Conservation (phyloP, 2,329 filamentous ascomycete species). For the Xenoacremonium recifei region DNA sequence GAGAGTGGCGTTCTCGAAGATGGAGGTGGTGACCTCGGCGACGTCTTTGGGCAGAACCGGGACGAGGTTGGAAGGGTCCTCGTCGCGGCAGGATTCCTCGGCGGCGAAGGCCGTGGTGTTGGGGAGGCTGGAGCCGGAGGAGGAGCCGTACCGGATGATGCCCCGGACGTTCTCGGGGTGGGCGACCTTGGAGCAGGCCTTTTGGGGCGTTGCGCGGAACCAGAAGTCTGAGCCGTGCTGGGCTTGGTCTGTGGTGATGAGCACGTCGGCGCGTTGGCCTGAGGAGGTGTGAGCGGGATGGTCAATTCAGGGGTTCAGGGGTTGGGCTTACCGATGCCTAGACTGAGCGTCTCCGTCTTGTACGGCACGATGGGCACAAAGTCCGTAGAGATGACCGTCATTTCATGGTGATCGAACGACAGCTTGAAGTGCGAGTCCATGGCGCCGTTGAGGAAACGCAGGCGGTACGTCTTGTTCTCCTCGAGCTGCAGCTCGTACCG, state of each 20-base stretch:
- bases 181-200: slow-evolving; percentile 38
- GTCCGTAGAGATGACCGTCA: slow-evolving; percentile 58
- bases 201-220: slow-evolving; percentile 45
- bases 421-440: slow-evolving; percentile 46
- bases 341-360: slow-evolving; percentile 45
- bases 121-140: slow-evolving; percentile 6
- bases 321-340: slow-evolving; percentile 40
- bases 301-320: not conserved
- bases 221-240: slow-evolving; percentile 41
- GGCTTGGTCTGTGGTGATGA: slow-evolving; percentile 39
- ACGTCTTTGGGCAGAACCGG: slow-evolving; percentile 35
- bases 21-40: slow-evolving; percentile 22
- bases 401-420: slow-evolving; percentile 53
- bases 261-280: slow-evolving; percentile 47
- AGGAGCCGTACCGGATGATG: slow-evolving; percentile 43
- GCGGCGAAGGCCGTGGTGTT: slow-evolving; percentile 10
- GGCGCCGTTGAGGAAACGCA: slow-evolving; percentile 50
- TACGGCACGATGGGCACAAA: slow-evolving; percentile 59
- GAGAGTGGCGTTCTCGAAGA: slow-evolving; percentile 24
- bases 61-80: slow-evolving; percentile 29
- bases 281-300: slow-evolving; percentile 38
- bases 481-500: slow-evolving; percentile 38
- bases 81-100: slow-evolving; percentile 32
- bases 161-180: slow-evolving; percentile 45
- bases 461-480: slow-evolving; percentile 42